Conservation (phyloP, 2,329 filamentous ascomycete species). For the Colletotrichum noveboracense region DNA sequence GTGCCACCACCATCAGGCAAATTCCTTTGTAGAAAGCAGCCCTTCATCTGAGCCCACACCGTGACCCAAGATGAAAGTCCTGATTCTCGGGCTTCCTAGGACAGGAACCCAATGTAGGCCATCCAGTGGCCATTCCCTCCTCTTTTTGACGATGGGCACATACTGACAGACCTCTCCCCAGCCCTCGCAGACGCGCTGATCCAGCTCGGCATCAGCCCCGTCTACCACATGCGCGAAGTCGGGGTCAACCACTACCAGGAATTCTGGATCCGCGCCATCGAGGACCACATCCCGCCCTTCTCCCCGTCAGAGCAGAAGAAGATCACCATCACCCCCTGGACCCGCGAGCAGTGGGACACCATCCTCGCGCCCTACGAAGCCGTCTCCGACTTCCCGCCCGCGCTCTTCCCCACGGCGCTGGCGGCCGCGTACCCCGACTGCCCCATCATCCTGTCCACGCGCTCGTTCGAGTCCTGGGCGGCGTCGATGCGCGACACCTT, state of each 20-base stretch:
- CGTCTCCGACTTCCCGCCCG: conserved; percentile 32
- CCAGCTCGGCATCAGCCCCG: conserved; percentile 31
- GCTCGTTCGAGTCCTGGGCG: conserved; percentile 64
- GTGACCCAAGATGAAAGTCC: conserved; percentile 30
- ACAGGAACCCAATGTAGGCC: conserved; percentile 37
- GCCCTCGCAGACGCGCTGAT: conserved; percentile 34
- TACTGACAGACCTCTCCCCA: background rate
- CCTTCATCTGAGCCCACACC: background rate
- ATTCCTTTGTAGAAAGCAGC: background rate
- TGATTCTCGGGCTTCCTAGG: conserved; percentile 36
- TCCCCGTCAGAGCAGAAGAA: background rate
- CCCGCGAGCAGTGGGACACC: conserved; percentile 35
- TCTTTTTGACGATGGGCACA: background rate
- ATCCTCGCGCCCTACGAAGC: conserved; percentile 33
- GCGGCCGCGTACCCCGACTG: conserved; percentile 67
- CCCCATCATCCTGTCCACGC: conserved; percentile 63
- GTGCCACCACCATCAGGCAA: background rate
- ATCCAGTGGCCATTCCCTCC: background rate
- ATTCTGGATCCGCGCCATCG: conserved; percentile 37
- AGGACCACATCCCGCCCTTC: conserved; percentile 33
- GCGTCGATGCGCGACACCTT: conserved; percentile 42
- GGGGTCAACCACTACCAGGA: conserved; percentile 34
- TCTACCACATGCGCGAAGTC: conserved; percentile 40
- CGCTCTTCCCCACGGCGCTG: conserved; percentile 59
- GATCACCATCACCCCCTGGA: conserved; percentile 22